Conservation (phyloP, 1,284 basidiomycete genomes). For the Malassezia obtusa region DNA sequence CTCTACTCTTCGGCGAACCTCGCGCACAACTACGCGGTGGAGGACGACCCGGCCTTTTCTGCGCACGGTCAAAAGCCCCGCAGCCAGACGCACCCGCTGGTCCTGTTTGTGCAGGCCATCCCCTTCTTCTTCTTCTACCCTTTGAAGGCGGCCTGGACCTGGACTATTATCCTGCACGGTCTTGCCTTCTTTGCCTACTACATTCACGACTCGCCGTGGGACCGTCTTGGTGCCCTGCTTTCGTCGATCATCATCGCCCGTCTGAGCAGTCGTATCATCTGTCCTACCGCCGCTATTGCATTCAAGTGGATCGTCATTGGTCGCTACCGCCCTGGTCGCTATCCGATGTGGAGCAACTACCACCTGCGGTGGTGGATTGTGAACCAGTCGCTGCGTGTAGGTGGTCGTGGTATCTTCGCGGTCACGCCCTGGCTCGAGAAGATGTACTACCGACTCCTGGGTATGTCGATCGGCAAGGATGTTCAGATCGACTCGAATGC, state of each 20-base stretch:
- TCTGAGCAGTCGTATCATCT: constrained; percentile 46
- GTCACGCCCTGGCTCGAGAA: constrained; percentile 38
- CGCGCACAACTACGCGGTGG: constrained; percentile 43
- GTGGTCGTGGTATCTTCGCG: constrained; percentile 45
- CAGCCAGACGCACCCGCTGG: constrained; percentile 44
- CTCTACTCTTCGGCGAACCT: constrained; percentile 19
- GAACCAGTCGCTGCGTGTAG: constrained; percentile 46
- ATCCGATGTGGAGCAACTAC: constrained; percentile 49
- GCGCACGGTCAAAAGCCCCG: constrained; percentile 44
- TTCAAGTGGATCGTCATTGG: constrained; percentile 49
- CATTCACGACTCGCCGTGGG: constrained; percentile 47
- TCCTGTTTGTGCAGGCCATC: constrained; percentile 39
- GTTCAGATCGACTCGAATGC: constrained; percentile 42
- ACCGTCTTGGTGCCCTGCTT: constrained; percentile 43
- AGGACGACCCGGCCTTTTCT: constrained; percentile 36
- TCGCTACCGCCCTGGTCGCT: constrained; percentile 43
- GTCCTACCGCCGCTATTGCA: constrained; percentile 44
- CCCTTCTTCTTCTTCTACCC: constrained; percentile 48
- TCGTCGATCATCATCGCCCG: constrained; percentile 43
- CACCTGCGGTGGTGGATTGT: constrained; percentile 48
- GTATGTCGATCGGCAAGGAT: constrained; percentile 44
- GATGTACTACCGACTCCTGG: constrained; percentile 44
- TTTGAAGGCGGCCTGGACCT: constrained; percentile 47
- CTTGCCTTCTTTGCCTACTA: constrained; percentile 47
- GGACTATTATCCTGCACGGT: constrained; percentile 47